Base-by-base conservation (phyloP, 306 rosid species). In the Boehmeria nivea region DNA sequence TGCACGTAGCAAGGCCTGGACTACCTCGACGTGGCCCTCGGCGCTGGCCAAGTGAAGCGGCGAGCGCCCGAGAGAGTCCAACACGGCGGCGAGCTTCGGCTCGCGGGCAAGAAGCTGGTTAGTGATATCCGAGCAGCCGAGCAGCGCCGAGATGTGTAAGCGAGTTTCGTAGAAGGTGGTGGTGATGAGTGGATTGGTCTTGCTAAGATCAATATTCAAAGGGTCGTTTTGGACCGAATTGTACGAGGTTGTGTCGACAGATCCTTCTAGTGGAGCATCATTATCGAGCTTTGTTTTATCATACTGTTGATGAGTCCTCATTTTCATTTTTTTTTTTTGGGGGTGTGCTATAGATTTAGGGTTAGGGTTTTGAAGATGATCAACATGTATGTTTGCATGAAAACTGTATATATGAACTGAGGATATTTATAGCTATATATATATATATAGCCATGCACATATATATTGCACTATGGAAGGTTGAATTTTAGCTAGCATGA, bases 31-130 rank as follows among this genome's bases (percentile, higher is more conserved):
- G 22, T 57, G 65, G 17, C 65, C 60, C 34, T 39, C 40, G 2
- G 72, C 51, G n/a, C 65, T 31, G 10, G 66, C 72, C 54, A 67
- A 43, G 60, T 51, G 72, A 7, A 67, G 66, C 0, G 66, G 54
- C 31, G 48, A 5, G 10, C 60, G 46, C 13, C 11, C 23, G 18
- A 0, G 7, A 6, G 34, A n/a, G 66, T 67, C 59, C 27, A 51
- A 33, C 43, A 20, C 26, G 8, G 15, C 2, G 2, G 70, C 56
- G 0, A 65, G 44, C 1, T 43, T 45, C 2, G 57, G 59, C 9
- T 49, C 27, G 20, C 31, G 39, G 8, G 12, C 4, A 36, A 58
- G 17, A 51, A 51, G 49, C 4, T 57, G 27, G 31, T 6, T 23
- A 2, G 49, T 51, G 53, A 67, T 59, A 14, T 43, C 7, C 12